Conservation (phyloP, 108 stramenopile genomes). For the Fistulifera pelliculosa region DNA sequence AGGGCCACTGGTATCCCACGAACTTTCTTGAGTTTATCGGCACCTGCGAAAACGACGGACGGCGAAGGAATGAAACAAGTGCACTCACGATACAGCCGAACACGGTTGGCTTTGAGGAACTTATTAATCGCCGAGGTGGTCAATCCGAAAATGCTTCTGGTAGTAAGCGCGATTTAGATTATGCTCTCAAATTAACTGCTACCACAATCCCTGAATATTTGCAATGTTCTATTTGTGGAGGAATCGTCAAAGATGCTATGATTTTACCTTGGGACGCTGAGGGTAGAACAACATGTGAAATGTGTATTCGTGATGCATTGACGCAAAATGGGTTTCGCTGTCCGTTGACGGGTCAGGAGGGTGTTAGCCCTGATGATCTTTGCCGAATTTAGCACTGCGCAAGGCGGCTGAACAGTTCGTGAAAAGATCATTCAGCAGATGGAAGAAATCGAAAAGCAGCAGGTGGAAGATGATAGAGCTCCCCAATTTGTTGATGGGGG, state of each 20-base stretch:
- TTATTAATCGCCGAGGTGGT: slow-evolving; percentile 69
- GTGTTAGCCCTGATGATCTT: slow-evolving; percentile 79
- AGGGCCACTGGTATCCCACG: slow-evolving; percentile 74
- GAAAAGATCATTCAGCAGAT: slow-evolving; percentile 67
- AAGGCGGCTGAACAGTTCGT: slow-evolving; percentile 76
- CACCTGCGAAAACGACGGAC: slow-evolving; percentile 34
- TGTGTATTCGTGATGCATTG: slow-evolving; percentile 72
- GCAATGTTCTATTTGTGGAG: slow-evolving; percentile 67
- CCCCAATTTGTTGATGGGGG: slow-evolving; percentile 13
- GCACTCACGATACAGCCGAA: slow-evolving; percentile 59
- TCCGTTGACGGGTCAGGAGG: slow-evolving; percentile 74
- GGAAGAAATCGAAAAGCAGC: slow-evolving; percentile 64
- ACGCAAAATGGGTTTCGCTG: slow-evolving; percentile 70
- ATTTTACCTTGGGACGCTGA: slow-evolving; percentile 76
- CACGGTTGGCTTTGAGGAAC: slow-evolving; percentile 54
- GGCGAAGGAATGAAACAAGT: slow-evolving; percentile 22
- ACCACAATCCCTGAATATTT: slow-evolving; percentile 71
- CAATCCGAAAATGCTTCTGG: slow-evolving; percentile 44
- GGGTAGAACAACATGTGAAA: slow-evolving; percentile 70
- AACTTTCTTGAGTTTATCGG: slow-evolving; percentile 61
- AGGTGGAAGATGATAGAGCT: slow-evolving; percentile 48
- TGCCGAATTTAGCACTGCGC: slow-evolving; percentile 63
- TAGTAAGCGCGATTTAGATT: slow-evolving; percentile 51
- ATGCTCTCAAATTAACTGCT: slow-evolving; percentile 70
- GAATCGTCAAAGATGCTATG: slow-evolving; percentile 68